A percentile compares a stretch with the other conserved stretches of the same genome.
phyloP scores from a whole-genome alignment of 371 early-diverging fungal genomes.

The Syncephalastrum sp. region DNA sequence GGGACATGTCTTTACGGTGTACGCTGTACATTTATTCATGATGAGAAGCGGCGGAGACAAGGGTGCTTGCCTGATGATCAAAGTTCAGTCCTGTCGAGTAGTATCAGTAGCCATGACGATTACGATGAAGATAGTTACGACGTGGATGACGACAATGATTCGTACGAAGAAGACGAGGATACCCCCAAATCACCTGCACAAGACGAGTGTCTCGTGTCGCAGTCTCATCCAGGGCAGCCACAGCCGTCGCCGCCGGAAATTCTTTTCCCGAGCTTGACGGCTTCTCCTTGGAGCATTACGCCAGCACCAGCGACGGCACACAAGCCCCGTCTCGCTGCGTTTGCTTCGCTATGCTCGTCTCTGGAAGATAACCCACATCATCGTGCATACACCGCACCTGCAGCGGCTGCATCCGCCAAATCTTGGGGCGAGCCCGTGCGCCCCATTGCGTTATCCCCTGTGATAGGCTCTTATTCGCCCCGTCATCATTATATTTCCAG shows the following conservation, averaged over 20 bases:
- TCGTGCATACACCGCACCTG: too few relatives aligned
- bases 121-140: background rate
- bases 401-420: background rate
- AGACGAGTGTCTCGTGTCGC: background rate
- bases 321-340: constrained; percentile 9
- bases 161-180: background rate
- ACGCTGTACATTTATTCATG: constrained; percentile 96
- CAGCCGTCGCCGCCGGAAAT: constrained; percentile 1
- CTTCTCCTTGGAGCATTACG: background rate
- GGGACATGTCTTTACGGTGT: constrained; percentile 93
- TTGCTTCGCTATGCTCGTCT: constrained; percentile 7
- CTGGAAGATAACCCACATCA: background rate
- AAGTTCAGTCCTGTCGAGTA: background rate
- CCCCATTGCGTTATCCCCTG: background rate
- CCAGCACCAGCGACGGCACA: background rate
- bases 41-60: constrained; percentile 20
- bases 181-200: too few relatives aligned
- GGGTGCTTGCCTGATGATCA: background rate
- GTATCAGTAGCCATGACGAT: constrained; percentile 5
- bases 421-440: background rate
- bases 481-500: background rate
- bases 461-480: background rate
- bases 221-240: background rate
- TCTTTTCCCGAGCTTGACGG: background rate
- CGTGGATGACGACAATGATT: background rate